Base-by-base conservation (phyloP, 371 early-diverging fungal species). In the Entomophthora muscae region DNA sequence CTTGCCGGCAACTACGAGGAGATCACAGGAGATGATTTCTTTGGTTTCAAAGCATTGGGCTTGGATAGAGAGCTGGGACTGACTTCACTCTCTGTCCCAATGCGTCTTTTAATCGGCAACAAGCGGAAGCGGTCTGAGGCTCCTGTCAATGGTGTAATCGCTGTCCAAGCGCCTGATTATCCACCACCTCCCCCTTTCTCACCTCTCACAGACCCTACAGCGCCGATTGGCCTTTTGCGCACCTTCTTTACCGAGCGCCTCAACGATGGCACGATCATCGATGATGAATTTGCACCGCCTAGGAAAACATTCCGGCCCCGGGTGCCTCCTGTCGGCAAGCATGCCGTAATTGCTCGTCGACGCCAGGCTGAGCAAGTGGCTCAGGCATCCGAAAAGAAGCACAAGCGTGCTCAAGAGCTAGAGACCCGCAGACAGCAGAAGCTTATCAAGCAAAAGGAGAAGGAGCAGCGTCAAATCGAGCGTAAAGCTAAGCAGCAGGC, bases 31-130 rank as follows among this genome's bases (percentile, higher is more conserved):
- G 81, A 89, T 54, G 94, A 96, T 73, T 85, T 92, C 66, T 84
- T 96, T 66, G 89, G 91, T 2, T 85, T 96, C 70, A 83, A 83
- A 63, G 89, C 88, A 29, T 73, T 93, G 53, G 96, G 89, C 0
- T 68, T 87, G 31, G 86, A 85, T 59, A 78, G 76, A 63, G 85
- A 85, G 66, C 76, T 78, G 54, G 80, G 76, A 26, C 22, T 83
- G 21, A 72, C 77, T 64, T 57, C 75, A 33, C 71, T 73, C 23
- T 66, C 71, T 51, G 76, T 76, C 42, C 61, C 61, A 21, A 22
- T 42, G n/a, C 32, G 51, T 3, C 33, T 61, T 22, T n/a, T 61
- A 22, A n/a, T 61, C 13, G 61, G 61, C 13, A 31, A 33, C 42
- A 61, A 61, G 27, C 13, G 33, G 24, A 13, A 61, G 27, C 42